These are phyloP conservation scores for Podila horticola DNA, from an alignment of 192 early-diverging fungal species.

Conservation along the genomic window DNA sequence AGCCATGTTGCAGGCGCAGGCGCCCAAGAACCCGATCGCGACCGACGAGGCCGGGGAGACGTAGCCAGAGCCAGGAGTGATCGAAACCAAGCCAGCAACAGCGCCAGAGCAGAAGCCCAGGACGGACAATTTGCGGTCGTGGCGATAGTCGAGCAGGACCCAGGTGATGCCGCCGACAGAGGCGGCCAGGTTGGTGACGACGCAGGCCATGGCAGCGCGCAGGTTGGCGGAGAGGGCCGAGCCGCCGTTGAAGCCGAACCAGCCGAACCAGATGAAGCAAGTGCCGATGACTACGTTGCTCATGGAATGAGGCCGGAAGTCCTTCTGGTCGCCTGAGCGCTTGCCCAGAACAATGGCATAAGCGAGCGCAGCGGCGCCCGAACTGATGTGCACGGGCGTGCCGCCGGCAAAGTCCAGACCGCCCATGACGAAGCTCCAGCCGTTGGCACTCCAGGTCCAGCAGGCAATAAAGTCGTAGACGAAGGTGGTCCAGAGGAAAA, in stretches of 20 bases:
- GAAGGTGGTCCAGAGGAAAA: conserved; percentile 93
- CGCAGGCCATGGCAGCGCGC: conserved; percentile 87
- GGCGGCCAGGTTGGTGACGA: conserved; percentile 89
- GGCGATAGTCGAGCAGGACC: conserved; percentile 83
- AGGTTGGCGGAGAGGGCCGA: conserved; percentile 81
- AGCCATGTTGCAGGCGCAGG: conserved; percentile 81
- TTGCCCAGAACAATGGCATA: conserved; percentile 87
- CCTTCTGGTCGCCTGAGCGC: conserved; percentile 75
- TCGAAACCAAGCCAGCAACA: conserved; percentile 90
- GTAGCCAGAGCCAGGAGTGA: conserved; percentile 92
- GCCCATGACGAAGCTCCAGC: conserved; percentile 87
- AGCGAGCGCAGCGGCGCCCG: conserved; percentile 92
- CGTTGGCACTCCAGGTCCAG: conserved; percentile 93
- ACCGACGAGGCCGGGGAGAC: conserved; percentile 86
- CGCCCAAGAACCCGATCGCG: conserved; percentile 82
- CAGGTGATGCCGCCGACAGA: conserved; percentile 85
- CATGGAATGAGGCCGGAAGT: conserved; percentile 90
- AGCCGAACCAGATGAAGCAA: conserved; percentile 93
- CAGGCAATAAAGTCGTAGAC: conserved; percentile 96
- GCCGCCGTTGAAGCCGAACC: conserved; percentile 98
- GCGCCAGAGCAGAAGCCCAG: conserved; percentile 97
- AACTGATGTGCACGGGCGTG: conserved; percentile 93
- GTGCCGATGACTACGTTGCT: conserved; percentile 93
- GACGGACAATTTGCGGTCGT: conserved; percentile 85
- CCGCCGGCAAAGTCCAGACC: conserved; percentile 96